Evolutionary conservation across 1,139 yeast genomes (phyloP).

Genomic region (Geotrichum candidum): DNA sequence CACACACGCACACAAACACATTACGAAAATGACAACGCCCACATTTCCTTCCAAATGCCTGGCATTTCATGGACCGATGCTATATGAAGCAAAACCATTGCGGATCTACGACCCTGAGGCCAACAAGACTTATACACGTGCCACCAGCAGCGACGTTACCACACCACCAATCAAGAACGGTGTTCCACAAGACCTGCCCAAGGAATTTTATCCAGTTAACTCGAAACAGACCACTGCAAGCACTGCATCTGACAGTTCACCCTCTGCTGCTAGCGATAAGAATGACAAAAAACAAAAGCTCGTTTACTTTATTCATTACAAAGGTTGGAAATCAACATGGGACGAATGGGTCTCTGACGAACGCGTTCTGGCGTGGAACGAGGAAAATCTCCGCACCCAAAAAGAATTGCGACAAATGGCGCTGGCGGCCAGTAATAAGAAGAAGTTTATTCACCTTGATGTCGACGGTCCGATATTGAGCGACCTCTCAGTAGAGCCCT

Average conservation of each 20-base stretch:
- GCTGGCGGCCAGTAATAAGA: slow-evolving; percentile 33
- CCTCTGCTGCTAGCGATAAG: neutral
- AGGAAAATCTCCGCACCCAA: too few species aligned
- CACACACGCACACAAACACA: neutral
- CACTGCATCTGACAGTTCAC: neutral
- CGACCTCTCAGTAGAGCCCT: neutral
- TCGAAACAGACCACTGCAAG: neutral
- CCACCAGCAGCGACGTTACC: slow-evolving; percentile 17
- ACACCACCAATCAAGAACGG: neutral
- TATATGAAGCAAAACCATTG: slow-evolving; percentile 81
- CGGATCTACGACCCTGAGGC: slow-evolving; percentile 55
- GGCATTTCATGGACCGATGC: slow-evolving; percentile 86
- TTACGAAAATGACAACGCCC: neutral
- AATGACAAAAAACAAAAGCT: too few species aligned
- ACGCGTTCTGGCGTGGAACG: too few species aligned
- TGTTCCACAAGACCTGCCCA: neutral
- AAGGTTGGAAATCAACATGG: too few species aligned
- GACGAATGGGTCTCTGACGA: too few species aligned
- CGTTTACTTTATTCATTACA: too few species aligned
- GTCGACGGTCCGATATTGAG: slow-evolving; percentile 8
- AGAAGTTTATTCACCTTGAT: slow-evolving; percentile 13
- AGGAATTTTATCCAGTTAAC: neutral
- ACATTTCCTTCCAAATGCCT: slow-evolving; percentile 41
- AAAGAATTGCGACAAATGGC: too few species aligned
- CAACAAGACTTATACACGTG: slow-evolving; percentile 26